Base-by-base conservation (phyloP, 2,329 filamentous ascomycete genomes). In the Claviceps digitariae region DNA sequence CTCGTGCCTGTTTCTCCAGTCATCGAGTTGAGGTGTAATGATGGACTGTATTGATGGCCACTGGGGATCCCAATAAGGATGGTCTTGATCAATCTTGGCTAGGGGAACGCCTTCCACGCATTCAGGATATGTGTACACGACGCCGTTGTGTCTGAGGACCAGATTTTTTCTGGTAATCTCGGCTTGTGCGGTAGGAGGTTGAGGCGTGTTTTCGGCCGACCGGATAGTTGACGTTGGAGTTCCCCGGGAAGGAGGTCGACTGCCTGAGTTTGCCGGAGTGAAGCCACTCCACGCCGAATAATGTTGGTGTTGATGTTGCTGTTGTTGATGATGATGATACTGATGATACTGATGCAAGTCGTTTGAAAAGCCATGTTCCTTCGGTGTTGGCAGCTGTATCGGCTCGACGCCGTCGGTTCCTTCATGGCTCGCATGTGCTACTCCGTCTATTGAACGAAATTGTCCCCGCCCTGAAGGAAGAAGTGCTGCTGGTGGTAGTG, bases 21-120 rank as follows among this genome's bases (percentile, higher is more conserved):
- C 69, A 7, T 71, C 66, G 8, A 78, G 64, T 38, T 72, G 67
- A 0, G 69, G 67, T 45, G 70, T 64, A 8, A 79, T 72, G 7
- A 70, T 57, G 1, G 62, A 61, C 52, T 70, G 70, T 4, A 79
- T 64, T 3, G 72, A 63, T 12, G 70, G 69, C 78, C 78, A 82
- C 4, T 71, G 69, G 0, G 69, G 62, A 15, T 81, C 76, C 78
- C 78, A 82, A 61, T 81, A 81, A 0, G 75, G 72, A 43, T 81
- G 73, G 8, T 59, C 63, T 17, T 70, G 65, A 43, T 70, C 63
- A 49, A 81, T 78, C 60, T 76, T 77, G 40, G 66, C 71, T 2
- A 80, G 57, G 0, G 78, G 78, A 1, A 79, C 76, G 2, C 76
- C 77, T 31, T 68, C 67, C 59, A 78, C 74, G 57, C 77, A 73